Evolutionary conservation across 257 asterid genomes (phyloP).

Genomic region (Prunella vulgaris): DNA sequence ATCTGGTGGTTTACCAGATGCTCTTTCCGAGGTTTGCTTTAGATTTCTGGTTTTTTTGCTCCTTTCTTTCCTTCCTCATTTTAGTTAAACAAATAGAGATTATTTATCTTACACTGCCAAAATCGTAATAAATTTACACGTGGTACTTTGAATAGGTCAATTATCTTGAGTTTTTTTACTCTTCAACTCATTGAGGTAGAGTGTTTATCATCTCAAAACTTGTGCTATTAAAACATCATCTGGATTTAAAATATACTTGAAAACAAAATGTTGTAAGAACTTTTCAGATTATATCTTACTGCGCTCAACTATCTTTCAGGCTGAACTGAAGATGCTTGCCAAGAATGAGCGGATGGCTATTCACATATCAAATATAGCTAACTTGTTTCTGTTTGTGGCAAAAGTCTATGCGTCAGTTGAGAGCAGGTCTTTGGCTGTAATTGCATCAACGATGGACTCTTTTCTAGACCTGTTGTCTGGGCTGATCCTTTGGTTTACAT

Average conservation of each 20-base stretch:
- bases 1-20: conserved; percentile 52
- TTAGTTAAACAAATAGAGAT: not conserved
- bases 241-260: not conserved
- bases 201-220: not conserved
- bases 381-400: conserved; percentile 69
- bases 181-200: not conserved
- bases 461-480: conserved; percentile 87
- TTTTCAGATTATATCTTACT: too few species aligned
- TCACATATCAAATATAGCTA: conserved; percentile 59
- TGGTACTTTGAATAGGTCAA: conserved; percentile 5
- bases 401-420: conserved; percentile 72
- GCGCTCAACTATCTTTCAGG: conserved; percentile 41
- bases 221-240: not conserved
- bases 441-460: conserved; percentile 89
- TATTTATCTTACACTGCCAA: not conserved
- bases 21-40: conserved; percentile 56
- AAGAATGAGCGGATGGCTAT: conserved; percentile 75
- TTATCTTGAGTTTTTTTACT: not conserved
- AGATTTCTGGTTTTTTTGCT: conserved; percentile 3
- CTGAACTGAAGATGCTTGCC: conserved; percentile 63
- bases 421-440: conserved; percentile 92
- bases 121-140: not conserved
- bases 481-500: conserved; percentile 84
- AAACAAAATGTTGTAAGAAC: too few species aligned
- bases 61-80: not conserved